Percentiles rank a stretch among this genome's conserved stretches.
Conservation (phyloP, 1,284 basidiomycete species). For the Trametes sp. region DNA sequence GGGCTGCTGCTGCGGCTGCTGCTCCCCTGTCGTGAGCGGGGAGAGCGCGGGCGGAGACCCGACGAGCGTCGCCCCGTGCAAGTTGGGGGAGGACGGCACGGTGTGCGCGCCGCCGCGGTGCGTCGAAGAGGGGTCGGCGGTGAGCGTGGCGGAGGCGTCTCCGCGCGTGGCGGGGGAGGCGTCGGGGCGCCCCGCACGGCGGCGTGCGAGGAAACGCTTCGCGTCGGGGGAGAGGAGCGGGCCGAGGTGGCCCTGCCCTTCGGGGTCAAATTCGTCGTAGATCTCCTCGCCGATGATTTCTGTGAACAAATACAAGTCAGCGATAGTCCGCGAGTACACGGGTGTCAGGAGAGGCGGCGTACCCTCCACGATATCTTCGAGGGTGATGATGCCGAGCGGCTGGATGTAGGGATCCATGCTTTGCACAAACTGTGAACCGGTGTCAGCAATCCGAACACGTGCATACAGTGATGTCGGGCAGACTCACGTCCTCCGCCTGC, state of each 20-base stretch:
- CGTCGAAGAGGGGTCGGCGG: slow-evolving; percentile 9
- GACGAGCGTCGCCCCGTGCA: slow-evolving; percentile 7
- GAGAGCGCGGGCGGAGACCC: slow-evolving; percentile 10
- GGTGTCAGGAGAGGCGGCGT: slow-evolving; percentile 15
- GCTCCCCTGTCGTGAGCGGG: background rate
- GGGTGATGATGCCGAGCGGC: slow-evolving; percentile 90
- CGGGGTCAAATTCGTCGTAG: slow-evolving; percentile 83
- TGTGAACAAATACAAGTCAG: slow-evolving; percentile 39
- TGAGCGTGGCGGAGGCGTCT: background rate
- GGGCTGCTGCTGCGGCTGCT: slow-evolving; percentile 5
- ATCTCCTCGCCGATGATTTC: slow-evolving; percentile 91
- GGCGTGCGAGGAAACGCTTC: slow-evolving; percentile 26
- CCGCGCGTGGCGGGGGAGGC: slow-evolving; percentile 9
- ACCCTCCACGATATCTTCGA: slow-evolving; percentile 93
- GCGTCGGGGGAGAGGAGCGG: slow-evolving; percentile 33
- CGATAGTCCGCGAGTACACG: background rate
- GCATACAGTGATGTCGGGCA: background rate
- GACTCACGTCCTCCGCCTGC: slow-evolving; percentile 67
- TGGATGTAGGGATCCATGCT: slow-evolving; percentile 73
- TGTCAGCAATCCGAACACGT: background rate
- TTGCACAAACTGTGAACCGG: slow-evolving; percentile 65
- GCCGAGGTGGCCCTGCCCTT: slow-evolving; percentile 33
- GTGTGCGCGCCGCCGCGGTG: slow-evolving; percentile 23
- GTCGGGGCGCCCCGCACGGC: slow-evolving; percentile 17
- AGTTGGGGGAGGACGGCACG: slow-evolving; percentile 19